These are phyloP conservation scores for Apiosordaria backusii DNA, from an alignment of 495 filamentous ascomycete genomes.

Conservation along the genomic window DNA sequence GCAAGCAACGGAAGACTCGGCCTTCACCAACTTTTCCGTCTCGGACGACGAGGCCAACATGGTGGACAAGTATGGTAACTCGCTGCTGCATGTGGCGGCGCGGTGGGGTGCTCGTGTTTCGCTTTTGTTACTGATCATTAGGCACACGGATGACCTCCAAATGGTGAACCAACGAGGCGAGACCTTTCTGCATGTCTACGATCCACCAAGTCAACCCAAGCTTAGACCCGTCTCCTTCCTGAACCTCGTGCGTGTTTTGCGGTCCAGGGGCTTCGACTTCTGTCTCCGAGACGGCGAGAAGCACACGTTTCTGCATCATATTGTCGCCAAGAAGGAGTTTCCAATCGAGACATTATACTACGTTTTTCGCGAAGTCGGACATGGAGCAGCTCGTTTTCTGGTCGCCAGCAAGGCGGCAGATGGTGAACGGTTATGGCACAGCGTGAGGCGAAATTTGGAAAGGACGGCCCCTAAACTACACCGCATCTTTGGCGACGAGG, in stretches of 20 bases:
- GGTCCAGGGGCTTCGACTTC: slow-evolving; percentile 33
- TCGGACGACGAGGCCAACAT: slow-evolving; percentile 32
- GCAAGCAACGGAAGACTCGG: slow-evolving; percentile 24
- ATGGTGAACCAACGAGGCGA: slow-evolving; percentile 33
- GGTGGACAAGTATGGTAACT: slow-evolving; percentile 33
- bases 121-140: slow-evolving; percentile 28
- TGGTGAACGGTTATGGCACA: slow-evolving; percentile 31
- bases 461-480: slow-evolving; percentile 29
- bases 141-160: slow-evolving; percentile 31
- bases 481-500: slow-evolving; percentile 35
- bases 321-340: slow-evolving; percentile 29
- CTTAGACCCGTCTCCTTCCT: slow-evolving; percentile 32
- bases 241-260: slow-evolving; percentile 30
- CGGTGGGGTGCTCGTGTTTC: slow-evolving; percentile 35
- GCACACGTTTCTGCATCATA: slow-evolving; percentile 30
- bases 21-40: slow-evolving; percentile 27
- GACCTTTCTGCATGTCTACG: slow-evolving; percentile 34
- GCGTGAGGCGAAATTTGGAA: slow-evolving; percentile 30
- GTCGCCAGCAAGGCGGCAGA: slow-evolving; percentile 30
- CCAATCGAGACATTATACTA: slow-evolving; percentile 31
- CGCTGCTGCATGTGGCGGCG: slow-evolving; percentile 33
- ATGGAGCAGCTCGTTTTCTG: slow-evolving; percentile 33
- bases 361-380: slow-evolving; percentile 32
- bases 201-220: slow-evolving; percentile 26
- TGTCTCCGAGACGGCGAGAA: slow-evolving; percentile 33